These are phyloP conservation scores for Curvularia sp. DNA, from an alignment of 2,329 filamentous ascomycete species.

Conservation along the genomic window DNA sequence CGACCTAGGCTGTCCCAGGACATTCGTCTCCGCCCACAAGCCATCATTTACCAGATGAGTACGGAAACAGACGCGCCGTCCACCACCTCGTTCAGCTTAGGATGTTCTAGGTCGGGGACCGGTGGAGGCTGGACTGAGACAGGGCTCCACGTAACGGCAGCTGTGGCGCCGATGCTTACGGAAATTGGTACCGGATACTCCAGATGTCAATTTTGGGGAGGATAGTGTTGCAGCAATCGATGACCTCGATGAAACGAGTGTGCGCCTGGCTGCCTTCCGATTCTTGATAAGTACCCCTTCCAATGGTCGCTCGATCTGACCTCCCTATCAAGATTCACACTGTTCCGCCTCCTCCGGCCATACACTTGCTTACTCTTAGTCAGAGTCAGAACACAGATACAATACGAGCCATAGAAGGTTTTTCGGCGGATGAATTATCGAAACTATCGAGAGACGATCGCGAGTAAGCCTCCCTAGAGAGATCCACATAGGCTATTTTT, in stretches of 20 bases:
- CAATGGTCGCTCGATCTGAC: background rate
- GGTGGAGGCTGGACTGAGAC: conserved; percentile 15
- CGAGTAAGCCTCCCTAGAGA: background rate
- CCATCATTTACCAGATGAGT: conserved; percentile 16
- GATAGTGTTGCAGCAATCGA: conserved; percentile 15
- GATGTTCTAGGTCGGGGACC: conserved; percentile 15
- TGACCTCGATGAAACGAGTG: conserved; percentile 10
- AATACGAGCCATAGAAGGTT: background rate
- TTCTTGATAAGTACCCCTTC: conserved; percentile 26
- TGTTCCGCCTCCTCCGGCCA: background rate
- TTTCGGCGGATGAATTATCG: background rate
- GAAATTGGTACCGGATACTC: conserved; percentile 21
- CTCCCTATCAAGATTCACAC: conserved; percentile 7
- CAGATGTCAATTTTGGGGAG: conserved; percentile 16
- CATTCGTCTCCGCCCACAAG: conserved; percentile 15
- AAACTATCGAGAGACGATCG: background rate
- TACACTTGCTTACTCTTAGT: background rate
- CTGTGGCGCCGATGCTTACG: conserved; percentile 15
- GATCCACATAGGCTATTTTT: background rate
- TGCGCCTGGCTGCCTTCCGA: conserved; percentile 3
- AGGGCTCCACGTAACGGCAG: conserved; percentile 12
- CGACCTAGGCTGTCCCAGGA: conserved; percentile 13
- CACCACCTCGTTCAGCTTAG: conserved; percentile 8
- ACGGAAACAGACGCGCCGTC: conserved; percentile 14
- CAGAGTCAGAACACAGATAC: background rate